Conservation (phyloP, 192 early-diverging fungal species). For the Backusella mclennaniae region DNA sequence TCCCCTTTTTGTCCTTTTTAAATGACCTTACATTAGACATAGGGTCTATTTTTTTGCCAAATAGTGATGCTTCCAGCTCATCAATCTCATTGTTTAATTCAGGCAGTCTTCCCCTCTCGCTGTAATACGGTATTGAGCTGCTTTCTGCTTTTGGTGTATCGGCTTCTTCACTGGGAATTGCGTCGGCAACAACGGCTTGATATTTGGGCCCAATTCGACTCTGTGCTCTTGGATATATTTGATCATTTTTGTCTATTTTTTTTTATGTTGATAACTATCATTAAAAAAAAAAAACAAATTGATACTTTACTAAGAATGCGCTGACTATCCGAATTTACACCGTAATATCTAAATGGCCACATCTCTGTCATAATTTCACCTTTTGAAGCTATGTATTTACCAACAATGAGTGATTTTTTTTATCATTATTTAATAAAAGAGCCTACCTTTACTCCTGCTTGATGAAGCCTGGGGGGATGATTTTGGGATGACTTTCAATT, state of each 20-base stretch:
- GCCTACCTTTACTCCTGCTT: neutral
- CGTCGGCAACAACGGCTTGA: slow-evolving; percentile 72
- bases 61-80: too few relatives aligned
- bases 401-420: too few relatives aligned
- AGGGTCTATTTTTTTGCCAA: neutral
- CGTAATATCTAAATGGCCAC: slow-evolving; percentile 93
- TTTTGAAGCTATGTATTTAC: neutral
- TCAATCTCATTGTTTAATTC: too few relatives aligned
- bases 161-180: neutral
- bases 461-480: neutral
- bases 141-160: neutral
- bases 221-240: slow-evolving; percentile 73
- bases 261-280: neutral
- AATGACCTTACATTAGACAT: neutral
- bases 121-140: neutral
- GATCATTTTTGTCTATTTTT: slow-evolving; percentile 63
- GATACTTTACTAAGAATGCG: slow-evolving; percentile 57
- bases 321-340: slow-evolving; percentile 71
- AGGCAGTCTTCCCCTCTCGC: too few relatives aligned
- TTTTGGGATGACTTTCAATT: neutral
- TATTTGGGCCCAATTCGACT: slow-evolving; percentile 80
- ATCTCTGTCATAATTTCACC: slow-evolving; percentile 47
- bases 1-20: neutral
- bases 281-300: neutral
- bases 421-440: too few relatives aligned